Base-by-base conservation (phyloP, 352 stramenopile genomes). In the Pythium biforme region DNA sequence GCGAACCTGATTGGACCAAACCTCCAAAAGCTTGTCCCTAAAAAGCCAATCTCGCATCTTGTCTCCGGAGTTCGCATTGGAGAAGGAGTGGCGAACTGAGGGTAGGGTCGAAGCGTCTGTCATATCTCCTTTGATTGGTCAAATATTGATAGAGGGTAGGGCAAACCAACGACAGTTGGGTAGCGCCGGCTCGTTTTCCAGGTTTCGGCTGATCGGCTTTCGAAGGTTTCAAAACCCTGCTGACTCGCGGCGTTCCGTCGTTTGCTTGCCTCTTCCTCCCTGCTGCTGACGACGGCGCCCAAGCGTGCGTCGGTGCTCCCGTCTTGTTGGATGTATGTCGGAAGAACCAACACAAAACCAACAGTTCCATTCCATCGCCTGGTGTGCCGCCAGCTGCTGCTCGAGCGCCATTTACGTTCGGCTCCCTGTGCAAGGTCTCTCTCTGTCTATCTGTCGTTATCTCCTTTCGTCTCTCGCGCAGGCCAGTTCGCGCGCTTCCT, bases 291-390 rank as follows among this genome's bases (percentile, higher is more conserved):
- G 27, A 40, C 48, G 48, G 17, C 15, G 19, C 25, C 19, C 26
- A 25, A 10, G 37, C 37, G 34, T 40, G 37, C 37, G 37, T 43
- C 11, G n/a, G 12, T 29, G 43, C 14, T 37, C 17, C 20, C 14
- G 31, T 37, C n/a, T n/a, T n/a, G 31, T 43, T 55, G 31, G 49
- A 55, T 57, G 34, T 33, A 19, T 26, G 49, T 52, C 20, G 45
- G 22, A 15, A 49, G 11, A 17, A 8, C 31, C 49, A 34, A 22
- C n/a, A 19, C 29, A 57, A 57, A 57, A 46, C 51, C 51, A 57
- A 57, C 51, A 57, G 45, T 34, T 52, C 45, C 45, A n/a, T 57
- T 57, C 51, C 48, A 41, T 54, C 48, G 12, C 33, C 23, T 52
- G 8, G 31, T 26, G 45, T 17, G 14, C 15, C 49, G 15, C 29